Conservation (phyloP, 2,329 filamentous ascomycete species). For the Pestalotiopsis sp. region DNA sequence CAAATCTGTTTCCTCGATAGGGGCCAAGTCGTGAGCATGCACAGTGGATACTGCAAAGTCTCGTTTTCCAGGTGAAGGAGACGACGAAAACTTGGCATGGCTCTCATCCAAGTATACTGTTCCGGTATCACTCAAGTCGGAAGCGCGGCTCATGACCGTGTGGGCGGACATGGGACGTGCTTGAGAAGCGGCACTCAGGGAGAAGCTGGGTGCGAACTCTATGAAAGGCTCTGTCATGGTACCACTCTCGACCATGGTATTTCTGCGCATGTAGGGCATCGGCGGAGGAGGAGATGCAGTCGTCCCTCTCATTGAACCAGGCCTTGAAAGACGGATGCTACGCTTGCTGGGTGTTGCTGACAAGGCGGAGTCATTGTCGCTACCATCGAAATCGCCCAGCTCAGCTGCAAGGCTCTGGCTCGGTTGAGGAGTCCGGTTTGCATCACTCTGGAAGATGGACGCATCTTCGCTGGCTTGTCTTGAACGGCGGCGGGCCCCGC, state of each 20-base stretch:
- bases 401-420: constrained; percentile 90
- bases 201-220: constrained; percentile 19
- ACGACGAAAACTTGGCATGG: constrained; percentile 57
- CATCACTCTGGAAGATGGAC: constrained; percentile 49
- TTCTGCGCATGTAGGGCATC: constrained; percentile 51
- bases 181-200: constrained; percentile 28
- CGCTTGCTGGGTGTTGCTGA: constrained; percentile 57
- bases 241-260: constrained; percentile 61
- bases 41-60: constrained; percentile 45
- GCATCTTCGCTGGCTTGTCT: constrained; percentile 64
- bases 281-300: constrained; percentile 48
- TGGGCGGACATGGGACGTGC: constrained; percentile 44
- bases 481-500: constrained; percentile 64
- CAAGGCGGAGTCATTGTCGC: constrained; percentile 69
- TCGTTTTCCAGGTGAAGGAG: constrained; percentile 43
- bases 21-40: constrained; percentile 44
- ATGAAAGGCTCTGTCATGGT: constrained; percentile 63
- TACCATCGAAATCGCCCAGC: constrained; percentile 76
- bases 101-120: constrained; percentile 56
- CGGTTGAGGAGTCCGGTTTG: constrained; percentile 49
- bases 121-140: constrained; percentile 56
- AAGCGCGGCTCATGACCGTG: constrained; percentile 47
- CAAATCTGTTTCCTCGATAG: constrained; percentile 23
- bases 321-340: constrained; percentile 49
- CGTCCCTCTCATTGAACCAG: constrained; percentile 47